Percentiles rank a stretch among this genome's conserved stretches.
These are phyloP conservation scores for Abelmoschus esculentus DNA, from an alignment of 345 rosid species.

Conservation along the genomic window DNA sequence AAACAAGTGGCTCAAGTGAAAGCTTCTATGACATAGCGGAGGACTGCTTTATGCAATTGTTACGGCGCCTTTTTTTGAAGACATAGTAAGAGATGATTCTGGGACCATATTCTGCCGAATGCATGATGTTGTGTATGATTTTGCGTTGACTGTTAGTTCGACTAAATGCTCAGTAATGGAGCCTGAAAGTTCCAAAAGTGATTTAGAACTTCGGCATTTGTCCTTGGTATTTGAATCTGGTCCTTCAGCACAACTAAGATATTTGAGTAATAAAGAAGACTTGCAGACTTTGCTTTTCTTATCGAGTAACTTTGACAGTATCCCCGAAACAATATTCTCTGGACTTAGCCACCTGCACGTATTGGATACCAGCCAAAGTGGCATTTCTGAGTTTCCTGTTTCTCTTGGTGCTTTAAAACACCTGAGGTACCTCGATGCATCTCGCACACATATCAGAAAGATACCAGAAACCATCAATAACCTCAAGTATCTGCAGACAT, in stretches of 20 bases:
- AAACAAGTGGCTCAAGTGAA: neutral
- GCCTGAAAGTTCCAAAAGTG: neutral
- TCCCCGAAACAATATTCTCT: neutral
- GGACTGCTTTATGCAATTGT: conserved; percentile 14
- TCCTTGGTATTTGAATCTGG: neutral
- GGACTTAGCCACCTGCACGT: conserved; percentile 1
- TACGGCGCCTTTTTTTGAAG: conserved; percentile 10
- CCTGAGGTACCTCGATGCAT: conserved; percentile 12
- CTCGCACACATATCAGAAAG: conserved; percentile 8
- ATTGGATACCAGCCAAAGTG: conserved; percentile 10
- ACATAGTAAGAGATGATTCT: neutral
- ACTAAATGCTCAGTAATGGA: neutral
- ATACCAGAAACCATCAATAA: conserved; percentile 12
- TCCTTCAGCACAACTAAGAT: neutral
- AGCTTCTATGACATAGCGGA: conserved; percentile 14
- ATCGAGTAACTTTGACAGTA: neutral
- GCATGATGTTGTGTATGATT: conserved; percentile 12
- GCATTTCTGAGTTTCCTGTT: conserved; percentile 6
- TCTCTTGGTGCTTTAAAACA: conserved; percentile 13
- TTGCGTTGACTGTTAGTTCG: neutral
- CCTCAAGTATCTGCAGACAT: conserved; percentile 3
- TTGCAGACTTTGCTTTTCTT: conserved; percentile 12
- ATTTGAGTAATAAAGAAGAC: neutral
- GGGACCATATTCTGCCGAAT: conserved; percentile 5
- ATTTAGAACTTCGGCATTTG: neutral